Conservation (phyloP, 2,329 filamentous ascomycete species). For the Cryphonectria radicalis region DNA sequence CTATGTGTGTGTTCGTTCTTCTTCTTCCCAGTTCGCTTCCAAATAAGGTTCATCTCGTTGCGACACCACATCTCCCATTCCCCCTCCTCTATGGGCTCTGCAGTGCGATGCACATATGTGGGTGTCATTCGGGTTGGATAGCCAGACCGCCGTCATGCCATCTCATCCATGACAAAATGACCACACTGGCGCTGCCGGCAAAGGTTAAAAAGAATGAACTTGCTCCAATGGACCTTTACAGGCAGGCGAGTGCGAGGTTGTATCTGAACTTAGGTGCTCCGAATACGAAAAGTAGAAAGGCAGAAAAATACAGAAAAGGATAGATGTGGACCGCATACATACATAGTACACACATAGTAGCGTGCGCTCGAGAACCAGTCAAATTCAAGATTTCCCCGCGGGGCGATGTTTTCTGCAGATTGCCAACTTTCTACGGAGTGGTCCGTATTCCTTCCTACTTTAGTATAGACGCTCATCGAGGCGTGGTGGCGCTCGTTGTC, state of each 20-base stretch:
- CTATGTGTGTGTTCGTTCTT: background rate
- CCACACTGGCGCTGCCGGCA: background rate
- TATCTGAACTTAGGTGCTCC: background rate
- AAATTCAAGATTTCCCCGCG: background rate
- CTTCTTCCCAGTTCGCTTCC: background rate
- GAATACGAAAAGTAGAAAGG: background rate
- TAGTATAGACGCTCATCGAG: background rate
- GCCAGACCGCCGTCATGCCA: background rate
- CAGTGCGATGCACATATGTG: background rate
- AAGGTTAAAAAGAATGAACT: background rate
- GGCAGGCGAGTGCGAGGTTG: background rate
- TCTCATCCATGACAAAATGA: background rate
- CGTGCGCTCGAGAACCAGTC: background rate
- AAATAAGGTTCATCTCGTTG: background rate
- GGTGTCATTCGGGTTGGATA: background rate
- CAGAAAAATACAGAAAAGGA: background rate
- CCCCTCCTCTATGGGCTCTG: too few relatives aligned
- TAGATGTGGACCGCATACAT: background rate
- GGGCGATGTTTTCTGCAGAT: background rate
- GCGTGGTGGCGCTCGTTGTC: background rate
- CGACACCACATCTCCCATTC: background rate
- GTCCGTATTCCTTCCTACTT: slow-evolving; percentile 4
- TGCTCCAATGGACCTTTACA: background rate
- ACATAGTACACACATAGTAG: background rate
- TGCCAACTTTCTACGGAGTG: background rate